These are phyloP conservation scores for maize (Zea mays) DNA, from an alignment of 176 grass and related monocot species.

Conservation along the genomic window Zm-B73-REFERENCE-NAM-5.0 NC_050097.1:218278501-218279000, in stretches of 20 bases:
- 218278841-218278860: conserved; percentile 60
- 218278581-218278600: background rate
- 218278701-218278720: conserved; percentile 19
- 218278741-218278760: background rate
- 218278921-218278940: too few relatives aligned
- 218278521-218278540: background rate
- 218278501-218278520: background rate
- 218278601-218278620: conserved; percentile 24
- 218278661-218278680: background rate
- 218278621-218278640: too few relatives aligned
- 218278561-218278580: background rate
- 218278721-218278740: background rate
- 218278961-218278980: too few relatives aligned
- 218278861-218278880: conserved; percentile 63
- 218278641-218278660: background rate
- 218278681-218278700: background rate
- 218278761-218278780: too few relatives aligned
- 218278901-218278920: too few relatives aligned
- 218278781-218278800: background rate
- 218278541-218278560: background rate
- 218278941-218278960: too few relatives aligned
- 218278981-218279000: too few relatives aligned
- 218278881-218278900: too few relatives aligned
- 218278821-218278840: conserved; percentile 26
- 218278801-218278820: background rate